Evolutionary conservation across 805 yeast genomes (phyloP).

Genomic region (Saccharomycopsis guyanensis): DNA sequence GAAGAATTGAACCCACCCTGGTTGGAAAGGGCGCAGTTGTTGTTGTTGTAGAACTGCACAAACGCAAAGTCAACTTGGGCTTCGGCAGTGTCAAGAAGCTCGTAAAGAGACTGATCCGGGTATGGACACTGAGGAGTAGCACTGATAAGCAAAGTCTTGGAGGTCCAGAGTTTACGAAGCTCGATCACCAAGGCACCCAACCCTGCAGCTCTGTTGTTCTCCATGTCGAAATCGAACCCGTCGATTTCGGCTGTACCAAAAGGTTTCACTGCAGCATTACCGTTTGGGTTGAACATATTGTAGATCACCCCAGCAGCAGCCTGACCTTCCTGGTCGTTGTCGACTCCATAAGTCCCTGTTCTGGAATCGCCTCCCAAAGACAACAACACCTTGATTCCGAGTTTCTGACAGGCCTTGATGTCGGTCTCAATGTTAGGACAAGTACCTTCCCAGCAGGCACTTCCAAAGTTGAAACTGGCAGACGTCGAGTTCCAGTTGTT

Average conservation of each 20-base stretch:
- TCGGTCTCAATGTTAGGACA: constrained; percentile 45
- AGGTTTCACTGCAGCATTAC: constrained; percentile 34
- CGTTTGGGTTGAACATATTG: constrained; percentile 49
- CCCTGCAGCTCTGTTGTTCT: constrained; percentile 54
- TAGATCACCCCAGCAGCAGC: constrained; percentile 52
- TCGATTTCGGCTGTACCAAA: constrained; percentile 60
- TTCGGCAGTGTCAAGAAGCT: constrained; percentile 40
- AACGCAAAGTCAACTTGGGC: constrained; percentile 61
- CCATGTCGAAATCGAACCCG: constrained; percentile 92
- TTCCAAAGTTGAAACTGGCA: constrained; percentile 40
- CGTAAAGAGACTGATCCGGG: constrained; percentile 51
- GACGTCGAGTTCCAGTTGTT: constrained; percentile 21
- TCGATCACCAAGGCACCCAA: constrained; percentile 52
- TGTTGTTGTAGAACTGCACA: constrained; percentile 71
- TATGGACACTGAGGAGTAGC: constrained; percentile 78
- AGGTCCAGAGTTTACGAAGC: constrained; percentile 32
- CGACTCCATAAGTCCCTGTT: constrained; percentile 75
- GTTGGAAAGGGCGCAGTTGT: constrained; percentile 35
- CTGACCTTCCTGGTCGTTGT: constrained; percentile 70
- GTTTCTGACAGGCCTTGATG: constrained; percentile 63
- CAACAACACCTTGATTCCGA: constrained; percentile 68
- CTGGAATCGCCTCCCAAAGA: constrained; percentile 44
- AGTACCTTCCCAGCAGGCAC: constrained; percentile 24
- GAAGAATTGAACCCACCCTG: constrained; percentile 36
- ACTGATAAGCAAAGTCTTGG: constrained; percentile 51